Conservation (phyloP, 2,329 filamentous ascomycete genomes). For the Penicillium paneum region DNA sequence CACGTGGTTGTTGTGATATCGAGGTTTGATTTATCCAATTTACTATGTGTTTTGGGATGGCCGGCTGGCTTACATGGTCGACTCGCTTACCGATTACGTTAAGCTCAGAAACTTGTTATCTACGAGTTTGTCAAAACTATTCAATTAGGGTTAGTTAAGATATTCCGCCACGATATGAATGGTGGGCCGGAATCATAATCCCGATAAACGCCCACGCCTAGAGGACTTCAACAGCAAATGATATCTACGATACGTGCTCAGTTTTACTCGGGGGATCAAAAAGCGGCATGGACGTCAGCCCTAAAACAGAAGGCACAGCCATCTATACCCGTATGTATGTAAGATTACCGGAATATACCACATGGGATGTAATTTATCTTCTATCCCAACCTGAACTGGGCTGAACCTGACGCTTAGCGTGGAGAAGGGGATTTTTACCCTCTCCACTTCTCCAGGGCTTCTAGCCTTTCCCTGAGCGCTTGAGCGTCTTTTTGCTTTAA, state of each 20-base stretch:
- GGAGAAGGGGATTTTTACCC: neutral
- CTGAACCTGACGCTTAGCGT: neutral
- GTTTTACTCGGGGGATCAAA: neutral
- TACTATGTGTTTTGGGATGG: too few relatives aligned
- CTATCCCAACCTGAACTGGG: neutral
- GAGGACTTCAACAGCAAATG: neutral
- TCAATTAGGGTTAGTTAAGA: too few relatives aligned
- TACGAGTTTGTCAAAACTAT: too few relatives aligned
- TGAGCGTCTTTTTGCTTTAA: neutral
- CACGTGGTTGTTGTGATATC: too few relatives aligned
- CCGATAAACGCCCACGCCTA: neutral
- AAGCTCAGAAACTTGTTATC: too few relatives aligned
- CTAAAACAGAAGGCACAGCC: neutral
- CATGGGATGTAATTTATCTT: neutral
- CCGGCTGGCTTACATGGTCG: too few relatives aligned
- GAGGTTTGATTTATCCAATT: too few relatives aligned
- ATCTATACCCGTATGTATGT: neutral
- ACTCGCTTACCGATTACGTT: too few relatives aligned
- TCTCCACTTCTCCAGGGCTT: slow-evolving; percentile 2
- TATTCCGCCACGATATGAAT: too few relatives aligned
- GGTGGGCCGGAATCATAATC: neutral
- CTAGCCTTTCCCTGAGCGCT: neutral
- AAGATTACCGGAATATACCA: neutral
- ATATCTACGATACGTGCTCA: too few relatives aligned
- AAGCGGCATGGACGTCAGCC: neutral